phyloP scores from a whole-genome alignment of 1,284 basidiomycete species.

The Tylopilus sp. region DNA sequence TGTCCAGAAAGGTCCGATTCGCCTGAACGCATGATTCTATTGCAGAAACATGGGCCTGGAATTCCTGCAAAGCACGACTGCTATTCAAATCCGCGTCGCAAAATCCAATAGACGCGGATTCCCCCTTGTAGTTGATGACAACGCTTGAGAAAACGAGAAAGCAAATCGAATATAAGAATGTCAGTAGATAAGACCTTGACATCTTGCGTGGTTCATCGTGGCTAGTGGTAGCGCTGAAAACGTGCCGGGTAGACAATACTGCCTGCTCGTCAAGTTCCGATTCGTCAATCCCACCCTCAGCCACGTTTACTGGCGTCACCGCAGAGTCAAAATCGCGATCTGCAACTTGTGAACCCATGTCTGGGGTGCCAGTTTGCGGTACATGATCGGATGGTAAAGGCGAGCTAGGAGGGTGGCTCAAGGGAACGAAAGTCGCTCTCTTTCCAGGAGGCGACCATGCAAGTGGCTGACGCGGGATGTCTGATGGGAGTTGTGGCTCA shows the following conservation, averaged over 20 bases:
- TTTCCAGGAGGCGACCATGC: conserved; percentile 17
- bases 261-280: conserved; percentile 18
- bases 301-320: conserved; percentile 18
- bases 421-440: conserved; percentile 16
- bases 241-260: conserved; percentile 38
- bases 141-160: conserved; percentile 42
- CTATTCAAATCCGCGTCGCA: conserved; percentile 70
- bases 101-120: conserved; percentile 77
- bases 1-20: conserved; percentile 47
- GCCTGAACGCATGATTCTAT: conserved; percentile 61
- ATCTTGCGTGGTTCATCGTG: conserved; percentile 12
- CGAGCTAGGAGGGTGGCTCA: conserved; percentile 14
- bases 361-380: conserved; percentile 7
- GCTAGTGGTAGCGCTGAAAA: conserved; percentile 36
- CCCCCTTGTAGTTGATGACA: conserved; percentile 56
- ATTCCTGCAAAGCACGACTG: conserved; percentile 57
- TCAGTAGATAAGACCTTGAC: conserved; percentile 32
- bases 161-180: conserved; percentile 41
- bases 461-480: conserved; percentile 27
- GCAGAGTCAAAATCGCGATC: conserved; percentile 22
- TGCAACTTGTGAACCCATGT: conserved; percentile 14
- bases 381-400: conserved; percentile 8
- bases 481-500: conserved; percentile 53
- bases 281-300: conserved; percentile 14
- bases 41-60: conserved; percentile 46